phyloP scores from a whole-genome alignment of 2,329 filamentous ascomycete species.

The Claviceps fusiformis region DNA sequence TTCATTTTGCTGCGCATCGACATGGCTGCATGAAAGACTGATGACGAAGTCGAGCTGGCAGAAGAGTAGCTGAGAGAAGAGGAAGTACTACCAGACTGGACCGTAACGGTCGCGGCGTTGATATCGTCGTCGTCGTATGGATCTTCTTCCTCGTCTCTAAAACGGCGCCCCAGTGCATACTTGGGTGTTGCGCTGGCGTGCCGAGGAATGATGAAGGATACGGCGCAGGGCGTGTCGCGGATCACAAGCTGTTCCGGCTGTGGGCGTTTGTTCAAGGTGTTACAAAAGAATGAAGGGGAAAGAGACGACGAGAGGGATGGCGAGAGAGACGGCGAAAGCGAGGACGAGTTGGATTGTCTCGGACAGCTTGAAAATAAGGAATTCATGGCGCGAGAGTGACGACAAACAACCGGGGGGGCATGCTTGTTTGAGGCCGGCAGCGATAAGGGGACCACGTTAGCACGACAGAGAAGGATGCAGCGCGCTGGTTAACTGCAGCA shows the following conservation, averaged over 20 bases:
- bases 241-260: neutral
- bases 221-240: neutral
- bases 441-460: neutral
- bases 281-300: neutral
- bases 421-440: neutral
- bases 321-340: neutral
- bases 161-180: slow-evolving; percentile 3
- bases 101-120: slow-evolving; percentile 1
- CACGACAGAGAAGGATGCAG: neutral
- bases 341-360: slow-evolving; percentile 2
- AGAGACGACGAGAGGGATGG: neutral
- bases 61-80: slow-evolving; percentile 1
- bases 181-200: neutral
- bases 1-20: slow-evolving; percentile 20
- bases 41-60: slow-evolving; percentile 4
- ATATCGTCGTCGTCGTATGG: neutral
- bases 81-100: neutral
- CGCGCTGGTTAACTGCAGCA: neutral
- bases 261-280: neutral
- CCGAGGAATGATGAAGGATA: neutral
- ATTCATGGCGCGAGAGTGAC: slow-evolving; percentile 5
- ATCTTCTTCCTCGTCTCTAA: neutral
- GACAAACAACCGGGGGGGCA: neutral
- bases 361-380: slow-evolving; percentile 7
- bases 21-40: slow-evolving; percentile 19